Conservation (phyloP, 2,329 filamentous ascomycete genomes). For the Juglanconis sp. region DNA sequence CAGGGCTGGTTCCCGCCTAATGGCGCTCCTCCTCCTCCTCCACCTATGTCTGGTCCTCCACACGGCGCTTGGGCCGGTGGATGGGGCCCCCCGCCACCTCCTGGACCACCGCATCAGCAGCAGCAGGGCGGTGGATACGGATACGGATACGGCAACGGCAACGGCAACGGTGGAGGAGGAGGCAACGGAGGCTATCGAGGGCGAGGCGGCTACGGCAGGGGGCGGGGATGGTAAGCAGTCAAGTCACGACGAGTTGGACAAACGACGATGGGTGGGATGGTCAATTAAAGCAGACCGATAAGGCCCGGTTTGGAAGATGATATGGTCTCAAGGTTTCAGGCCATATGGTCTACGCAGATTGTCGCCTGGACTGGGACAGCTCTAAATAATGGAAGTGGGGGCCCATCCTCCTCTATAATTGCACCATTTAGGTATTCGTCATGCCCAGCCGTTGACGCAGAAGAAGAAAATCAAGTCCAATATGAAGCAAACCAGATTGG, state of each 20-base stretch:
- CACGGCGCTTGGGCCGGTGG: constrained; percentile 21
- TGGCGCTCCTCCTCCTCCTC: background rate
- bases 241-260: background rate
- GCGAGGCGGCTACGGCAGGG: constrained; percentile 22
- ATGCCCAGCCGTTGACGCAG: background rate
- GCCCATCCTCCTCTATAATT: background rate
- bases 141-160: background rate
- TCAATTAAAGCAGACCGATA: too few relatives aligned
- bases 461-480: background rate
- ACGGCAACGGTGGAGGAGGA: constrained; percentile 23
- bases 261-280: too few relatives aligned
- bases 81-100: constrained; percentile 21
- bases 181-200: constrained; percentile 29
- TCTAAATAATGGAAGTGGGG: background rate
- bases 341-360: too few relatives aligned
- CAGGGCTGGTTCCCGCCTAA: constrained; percentile 25
- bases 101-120: constrained; percentile 16
- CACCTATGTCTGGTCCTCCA: constrained; percentile 6
- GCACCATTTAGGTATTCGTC: background rate
- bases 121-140: constrained; percentile 14
- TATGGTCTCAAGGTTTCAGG: too few relatives aligned
- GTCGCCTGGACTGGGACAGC: too few relatives aligned
- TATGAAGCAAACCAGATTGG: background rate
- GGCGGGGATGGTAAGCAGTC: constrained; percentile 19
- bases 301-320: too few relatives aligned